These are phyloP conservation scores for Botrytis deweyae DNA, from an alignment of 2,329 filamentous ascomycete genomes.

Conservation along the genomic window DNA sequence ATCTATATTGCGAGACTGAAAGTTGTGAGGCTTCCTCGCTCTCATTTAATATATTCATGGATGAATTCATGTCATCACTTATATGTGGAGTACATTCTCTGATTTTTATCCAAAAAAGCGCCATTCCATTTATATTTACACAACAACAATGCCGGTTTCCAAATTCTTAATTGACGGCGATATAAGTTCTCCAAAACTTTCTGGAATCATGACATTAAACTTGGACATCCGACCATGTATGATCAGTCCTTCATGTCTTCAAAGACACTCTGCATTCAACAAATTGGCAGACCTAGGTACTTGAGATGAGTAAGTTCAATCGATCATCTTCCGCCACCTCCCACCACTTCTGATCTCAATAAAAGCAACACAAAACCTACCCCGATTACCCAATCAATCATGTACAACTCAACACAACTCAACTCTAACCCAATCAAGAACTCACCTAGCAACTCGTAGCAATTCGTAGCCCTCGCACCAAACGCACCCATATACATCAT, in stretches of 20 bases:
- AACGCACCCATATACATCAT: no score
- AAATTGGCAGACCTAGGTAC: not conserved
- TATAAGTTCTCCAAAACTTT: not conserved
- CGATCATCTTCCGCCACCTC: not conserved
- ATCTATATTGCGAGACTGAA: not conserved
- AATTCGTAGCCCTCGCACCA: not conserved
- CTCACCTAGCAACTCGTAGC: not conserved
- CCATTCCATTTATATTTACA: no score
- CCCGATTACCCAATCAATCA: not conserved
- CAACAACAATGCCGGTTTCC: no score
- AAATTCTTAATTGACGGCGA: not conserved
- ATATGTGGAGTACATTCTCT: not conserved
- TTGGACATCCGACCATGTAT: no score
- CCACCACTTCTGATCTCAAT: not conserved
- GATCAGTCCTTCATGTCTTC: accelerated
- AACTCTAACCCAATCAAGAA: not conserved
- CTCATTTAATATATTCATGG: not conserved
- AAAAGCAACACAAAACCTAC: not conserved
- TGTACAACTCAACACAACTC: not conserved
- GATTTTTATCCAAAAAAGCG: no score
- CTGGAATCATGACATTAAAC: no score
- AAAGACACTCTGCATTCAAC: not conserved
- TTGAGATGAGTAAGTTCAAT: not conserved
- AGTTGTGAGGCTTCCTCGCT: not conserved
- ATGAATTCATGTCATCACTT: not conserved